These are phyloP conservation scores for Populus euphratica DNA, from an alignment of 345 rosid species.

Conservation along the genomic window DNA sequence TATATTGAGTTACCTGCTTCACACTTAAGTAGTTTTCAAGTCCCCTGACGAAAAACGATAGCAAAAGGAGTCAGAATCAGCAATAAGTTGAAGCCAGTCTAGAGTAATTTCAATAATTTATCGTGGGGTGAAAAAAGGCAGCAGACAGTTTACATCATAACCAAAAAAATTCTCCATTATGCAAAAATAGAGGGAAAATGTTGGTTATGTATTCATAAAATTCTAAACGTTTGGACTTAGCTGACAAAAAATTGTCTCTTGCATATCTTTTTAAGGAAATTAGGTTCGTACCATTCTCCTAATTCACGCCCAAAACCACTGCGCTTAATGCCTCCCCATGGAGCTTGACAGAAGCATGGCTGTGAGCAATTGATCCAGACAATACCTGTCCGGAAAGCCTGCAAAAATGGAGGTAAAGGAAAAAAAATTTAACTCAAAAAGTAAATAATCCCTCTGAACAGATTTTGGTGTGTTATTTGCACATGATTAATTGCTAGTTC, in stretches of 20 bases:
- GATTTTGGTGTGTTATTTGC: neutral
- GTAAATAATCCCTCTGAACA: neutral
- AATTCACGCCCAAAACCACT: slow-evolving; percentile 98
- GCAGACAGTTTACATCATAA: neutral
- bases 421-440: slow-evolving; percentile 1
- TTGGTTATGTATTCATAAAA: neutral
- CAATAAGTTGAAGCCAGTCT: neutral
- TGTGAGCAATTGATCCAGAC: slow-evolving; percentile 99
- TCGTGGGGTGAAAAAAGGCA: neutral
- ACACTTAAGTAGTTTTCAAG: slow-evolving; percentile 82
- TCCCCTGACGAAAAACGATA: slow-evolving; percentile 51
- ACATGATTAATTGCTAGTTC: neutral
- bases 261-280: neutral
- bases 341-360: slow-evolving; percentile 95
- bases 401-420: slow-evolving; percentile 14
- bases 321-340: slow-evolving; percentile 97
- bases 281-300: slow-evolving; percentile 73
- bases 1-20: slow-evolving; percentile 85
- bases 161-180: neutral
- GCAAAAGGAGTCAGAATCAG: neutral
- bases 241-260: neutral
- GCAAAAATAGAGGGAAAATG: neutral
- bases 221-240: neutral
- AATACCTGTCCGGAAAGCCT: slow-evolving; percentile 76
- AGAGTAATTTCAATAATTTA: neutral